Conservation (phyloP, 345 rosid genomes). For the Bruguiera gymnorhiza region DNA sequence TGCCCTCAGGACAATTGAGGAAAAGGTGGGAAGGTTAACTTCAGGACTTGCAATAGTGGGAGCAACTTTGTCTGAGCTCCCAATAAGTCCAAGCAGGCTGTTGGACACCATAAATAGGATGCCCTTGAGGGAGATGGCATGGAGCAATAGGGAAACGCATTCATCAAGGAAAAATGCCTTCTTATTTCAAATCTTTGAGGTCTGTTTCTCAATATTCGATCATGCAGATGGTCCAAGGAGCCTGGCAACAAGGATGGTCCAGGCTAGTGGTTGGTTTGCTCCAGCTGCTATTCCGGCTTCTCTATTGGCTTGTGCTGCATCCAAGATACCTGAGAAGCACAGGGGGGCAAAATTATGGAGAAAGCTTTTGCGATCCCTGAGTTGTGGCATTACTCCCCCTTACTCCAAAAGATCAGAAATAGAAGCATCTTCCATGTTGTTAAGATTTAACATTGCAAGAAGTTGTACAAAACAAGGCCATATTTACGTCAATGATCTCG, state of each 20-base stretch:
- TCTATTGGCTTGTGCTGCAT: slow-evolving; percentile 67
- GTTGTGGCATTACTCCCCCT: slow-evolving; percentile 64
- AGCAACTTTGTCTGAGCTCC: slow-evolving; percentile 80
- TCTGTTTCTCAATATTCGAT: slow-evolving; percentile 91
- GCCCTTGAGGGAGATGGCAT: slow-evolving; percentile 63
- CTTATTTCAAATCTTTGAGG: slow-evolving; percentile 84
- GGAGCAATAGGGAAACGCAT: slow-evolving; percentile 52
- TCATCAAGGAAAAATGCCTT: slow-evolving; percentile 50
- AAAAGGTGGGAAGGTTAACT: slow-evolving; percentile 75
- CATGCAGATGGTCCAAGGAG: slow-evolving; percentile 87
- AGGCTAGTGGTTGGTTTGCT: slow-evolving; percentile 89
- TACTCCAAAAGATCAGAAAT: slow-evolving; percentile 63
- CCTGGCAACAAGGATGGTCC: slow-evolving; percentile 91
- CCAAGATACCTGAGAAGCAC: slow-evolving; percentile 71
- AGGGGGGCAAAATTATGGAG: slow-evolving; percentile 51
- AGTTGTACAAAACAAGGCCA: slow-evolving; percentile 56
- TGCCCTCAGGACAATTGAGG: slow-evolving; percentile 70
- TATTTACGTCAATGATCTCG: slow-evolving; percentile 58
- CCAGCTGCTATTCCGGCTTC: slow-evolving; percentile 74
- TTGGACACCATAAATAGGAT: slow-evolving; percentile 83
- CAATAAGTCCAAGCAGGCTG: slow-evolving; percentile 80
- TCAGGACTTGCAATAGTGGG: slow-evolving; percentile 80
- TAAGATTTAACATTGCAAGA: slow-evolving; percentile 82
- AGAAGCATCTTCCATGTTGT: slow-evolving; percentile 75
- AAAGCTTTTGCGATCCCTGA: slow-evolving; percentile 52